Percentiles rank a stretch among this genome's conserved stretches.
These are phyloP conservation scores for Allium sativum DNA, from an alignment of 106 monocot genomes.

Conservation along the genomic window DNA sequence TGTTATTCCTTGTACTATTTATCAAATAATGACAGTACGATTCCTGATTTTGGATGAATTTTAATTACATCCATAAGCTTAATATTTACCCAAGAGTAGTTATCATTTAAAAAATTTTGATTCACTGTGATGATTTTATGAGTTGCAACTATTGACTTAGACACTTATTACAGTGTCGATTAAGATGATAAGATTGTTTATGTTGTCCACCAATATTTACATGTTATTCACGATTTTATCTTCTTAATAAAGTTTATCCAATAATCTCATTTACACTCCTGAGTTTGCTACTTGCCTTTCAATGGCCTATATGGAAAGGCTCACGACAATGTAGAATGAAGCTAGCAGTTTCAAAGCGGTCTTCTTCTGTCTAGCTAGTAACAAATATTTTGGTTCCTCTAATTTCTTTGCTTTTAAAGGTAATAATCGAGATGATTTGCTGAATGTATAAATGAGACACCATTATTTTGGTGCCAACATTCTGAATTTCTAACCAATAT, in stretches of 20 bases:
- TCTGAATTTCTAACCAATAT: constrained; percentile 76
- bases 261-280: constrained; percentile 22
- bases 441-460: constrained; percentile 76
- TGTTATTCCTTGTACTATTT: neutral
- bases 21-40: too few relatives aligned
- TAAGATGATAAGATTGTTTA: too few relatives aligned
- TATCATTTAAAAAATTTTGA: too few relatives aligned
- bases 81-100: too few relatives aligned
- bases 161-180: too few relatives aligned
- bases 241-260: too few relatives aligned
- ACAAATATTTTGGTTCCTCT: constrained; percentile 88
- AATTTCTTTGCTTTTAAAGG: constrained; percentile 71
- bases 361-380: constrained; percentile 89
- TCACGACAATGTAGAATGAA: constrained; percentile 69
- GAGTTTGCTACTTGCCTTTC: constrained; percentile 82
- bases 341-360: constrained; percentile 82
- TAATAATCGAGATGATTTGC: constrained; percentile 89
- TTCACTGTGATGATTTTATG: too few relatives aligned
- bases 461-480: constrained; percentile 90
- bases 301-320: constrained; percentile 81
- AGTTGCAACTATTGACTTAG: too few relatives aligned
- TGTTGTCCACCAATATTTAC: too few relatives aligned
- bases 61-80: too few relatives aligned
- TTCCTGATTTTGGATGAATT: too few relatives aligned
- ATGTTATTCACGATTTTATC: too few relatives aligned